Percentiles rank a stretch among this genome's conserved stretches.
Conservation (phyloP, 768 basidiomycete species). For the Leucosporidium yakuticum region DNA sequence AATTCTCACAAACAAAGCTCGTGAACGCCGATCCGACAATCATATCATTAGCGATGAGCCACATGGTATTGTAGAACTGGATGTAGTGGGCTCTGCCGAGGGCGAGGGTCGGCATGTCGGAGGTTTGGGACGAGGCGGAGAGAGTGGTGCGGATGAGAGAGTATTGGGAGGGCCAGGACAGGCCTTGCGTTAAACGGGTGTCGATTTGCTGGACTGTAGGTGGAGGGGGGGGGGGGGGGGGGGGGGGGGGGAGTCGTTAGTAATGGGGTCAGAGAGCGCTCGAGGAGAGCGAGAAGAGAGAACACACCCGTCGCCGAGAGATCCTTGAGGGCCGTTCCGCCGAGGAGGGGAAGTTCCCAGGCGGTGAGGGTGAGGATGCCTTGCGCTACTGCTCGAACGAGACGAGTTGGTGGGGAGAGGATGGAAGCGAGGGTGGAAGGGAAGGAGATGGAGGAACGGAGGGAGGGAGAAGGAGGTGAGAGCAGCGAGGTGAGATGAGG, state of each 20-base stretch:
- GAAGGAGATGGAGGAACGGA: background rate
- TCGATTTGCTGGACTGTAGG: conserved; percentile 6
- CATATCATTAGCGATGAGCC: conserved; percentile 85
- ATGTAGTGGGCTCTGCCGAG: conserved; percentile 11
- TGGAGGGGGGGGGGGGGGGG: background rate
- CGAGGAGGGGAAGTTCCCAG: background rate
- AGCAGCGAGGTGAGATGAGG: background rate
- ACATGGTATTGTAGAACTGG: conserved; percentile 77
- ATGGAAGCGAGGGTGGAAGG: background rate
- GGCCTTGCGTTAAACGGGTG: conserved; percentile 2
- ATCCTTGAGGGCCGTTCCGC: conserved; percentile 4
- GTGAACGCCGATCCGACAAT: conserved; percentile 73
- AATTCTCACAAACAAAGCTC: conserved; percentile 64
- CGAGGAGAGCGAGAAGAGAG: background rate
- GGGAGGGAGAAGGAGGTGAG: background rate
- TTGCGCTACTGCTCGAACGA: background rate
- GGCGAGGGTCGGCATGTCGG: background rate
- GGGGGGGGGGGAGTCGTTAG: background rate
- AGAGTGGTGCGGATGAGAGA: conserved; percentile 5
- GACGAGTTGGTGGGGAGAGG: background rate
- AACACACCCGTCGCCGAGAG: background rate
- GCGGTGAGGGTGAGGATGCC: background rate
- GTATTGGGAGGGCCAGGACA: conserved; percentile 3
- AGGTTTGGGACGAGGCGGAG: background rate
- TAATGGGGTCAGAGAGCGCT: background rate